A percentile compares a stretch with the other conserved stretches of the same genome.
phyloP scores from a whole-genome alignment of 208 protist genomes.

The Phytomonas sp. region DNA sequence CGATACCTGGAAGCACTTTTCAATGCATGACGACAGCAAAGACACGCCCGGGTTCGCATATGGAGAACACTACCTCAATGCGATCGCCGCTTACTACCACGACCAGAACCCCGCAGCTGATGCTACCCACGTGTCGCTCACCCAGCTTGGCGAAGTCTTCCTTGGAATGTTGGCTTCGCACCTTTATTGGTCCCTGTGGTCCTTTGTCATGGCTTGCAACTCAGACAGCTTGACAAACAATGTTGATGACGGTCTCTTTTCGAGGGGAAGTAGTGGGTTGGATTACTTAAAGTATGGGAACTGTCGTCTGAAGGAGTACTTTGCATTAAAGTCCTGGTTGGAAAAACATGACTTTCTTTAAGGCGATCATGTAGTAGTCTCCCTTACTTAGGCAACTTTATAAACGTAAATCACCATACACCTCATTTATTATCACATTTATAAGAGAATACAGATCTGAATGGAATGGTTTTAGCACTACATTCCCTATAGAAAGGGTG shows the following conservation, averaged over 20 bases:
- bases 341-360: conserved; percentile 31
- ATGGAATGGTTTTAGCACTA: neutral
- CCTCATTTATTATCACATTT: conserved; percentile 1
- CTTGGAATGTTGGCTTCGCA: conserved; percentile 75
- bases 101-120: conserved; percentile 16
- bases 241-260: conserved; percentile 35
- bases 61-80: neutral
- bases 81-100: conserved; percentile 9
- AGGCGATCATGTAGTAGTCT: neutral
- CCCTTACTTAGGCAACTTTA: conserved; percentile 2
- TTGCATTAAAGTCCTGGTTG: conserved; percentile 63
- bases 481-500: neutral
- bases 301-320: conserved; percentile 68
- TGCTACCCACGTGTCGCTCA: conserved; percentile 23
- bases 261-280: conserved; percentile 68
- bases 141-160: conserved; percentile 56
- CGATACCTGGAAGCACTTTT: conserved; percentile 33
- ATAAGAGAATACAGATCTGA: neutral
- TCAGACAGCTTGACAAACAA: conserved; percentile 47
- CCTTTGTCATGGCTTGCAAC: conserved; percentile 62
- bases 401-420: conserved; percentile 4
- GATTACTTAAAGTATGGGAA: conserved; percentile 80
- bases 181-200: conserved; percentile 73
- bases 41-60: conserved; percentile 8
- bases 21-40: conserved; percentile 3